Percentiles rank a stretch among this genome's conserved stretches.
phyloP scores from a whole-genome alignment of 768 basidiomycete species.

The Gloeopeniophorella convolvens region DNA sequence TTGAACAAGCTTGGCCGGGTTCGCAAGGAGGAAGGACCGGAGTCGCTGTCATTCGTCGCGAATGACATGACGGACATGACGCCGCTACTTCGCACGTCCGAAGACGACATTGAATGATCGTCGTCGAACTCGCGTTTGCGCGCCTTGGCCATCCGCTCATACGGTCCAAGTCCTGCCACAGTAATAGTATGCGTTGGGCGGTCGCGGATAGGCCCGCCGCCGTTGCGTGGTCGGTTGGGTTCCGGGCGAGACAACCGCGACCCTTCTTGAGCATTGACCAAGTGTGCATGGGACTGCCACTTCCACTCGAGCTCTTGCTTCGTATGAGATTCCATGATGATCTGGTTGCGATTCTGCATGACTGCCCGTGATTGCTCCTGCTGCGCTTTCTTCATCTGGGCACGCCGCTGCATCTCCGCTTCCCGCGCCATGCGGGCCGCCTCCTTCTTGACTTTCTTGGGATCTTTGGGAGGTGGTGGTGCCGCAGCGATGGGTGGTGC shows the following conservation, averaged over 20 bases:
- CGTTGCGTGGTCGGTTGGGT: conserved; percentile 38
- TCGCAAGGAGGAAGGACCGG: conserved; percentile 65
- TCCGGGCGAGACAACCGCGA: conserved; percentile 19
- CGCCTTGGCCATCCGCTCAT: conserved; percentile 67
- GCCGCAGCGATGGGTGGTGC: conserved; percentile 36
- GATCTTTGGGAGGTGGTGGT: conserved; percentile 42
- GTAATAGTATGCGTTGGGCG: not conserved
- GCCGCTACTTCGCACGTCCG: conserved; percentile 70
- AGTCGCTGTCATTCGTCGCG: conserved; percentile 81
- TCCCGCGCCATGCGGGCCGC: conserved; percentile 71
- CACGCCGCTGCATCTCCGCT: conserved; percentile 79
- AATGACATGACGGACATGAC: conserved; percentile 76
- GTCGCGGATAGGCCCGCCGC: conserved; percentile 60
- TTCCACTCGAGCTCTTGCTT: conserved; percentile 61
- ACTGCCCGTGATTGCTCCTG: conserved; percentile 89
- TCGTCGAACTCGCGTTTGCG: conserved; percentile 82
- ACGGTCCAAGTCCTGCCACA: conserved; percentile 32
- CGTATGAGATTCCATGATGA: conserved; percentile 50
- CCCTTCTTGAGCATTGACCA: conserved; percentile 26
- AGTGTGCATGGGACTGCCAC: conserved; percentile 32
- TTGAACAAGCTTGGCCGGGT: conserved; percentile 56
- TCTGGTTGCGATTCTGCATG: conserved; percentile 80
- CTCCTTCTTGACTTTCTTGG: conserved; percentile 77
- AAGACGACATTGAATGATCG: conserved; percentile 87
- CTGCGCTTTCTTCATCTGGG: conserved; percentile 63